These are phyloP conservation scores for Aspergillus luchuensis DNA, from an alignment of 2,329 filamentous ascomycete genomes.

Conservation along the genomic window DNA sequence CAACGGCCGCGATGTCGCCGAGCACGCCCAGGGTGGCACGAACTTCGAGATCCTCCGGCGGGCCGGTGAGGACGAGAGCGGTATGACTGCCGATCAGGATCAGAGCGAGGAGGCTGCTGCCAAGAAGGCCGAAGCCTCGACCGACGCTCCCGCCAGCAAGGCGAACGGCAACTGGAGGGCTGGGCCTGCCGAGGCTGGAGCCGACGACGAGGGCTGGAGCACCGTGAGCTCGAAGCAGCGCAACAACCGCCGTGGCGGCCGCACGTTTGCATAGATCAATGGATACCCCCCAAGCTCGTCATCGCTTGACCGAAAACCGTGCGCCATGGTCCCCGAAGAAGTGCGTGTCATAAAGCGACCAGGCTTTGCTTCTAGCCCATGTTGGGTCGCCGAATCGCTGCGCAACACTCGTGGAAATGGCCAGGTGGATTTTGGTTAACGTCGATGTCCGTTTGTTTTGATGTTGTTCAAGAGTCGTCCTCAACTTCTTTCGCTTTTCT, in stretches of 20 bases:
- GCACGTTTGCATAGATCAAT: slow-evolving; percentile 44
- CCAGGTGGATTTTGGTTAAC: slow-evolving; percentile 28
- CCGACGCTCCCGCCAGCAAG: slow-evolving; percentile 53
- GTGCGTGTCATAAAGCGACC: neutral
- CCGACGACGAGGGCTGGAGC: slow-evolving; percentile 53
- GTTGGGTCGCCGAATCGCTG: neutral
- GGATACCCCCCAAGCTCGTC: slow-evolving; percentile 34
- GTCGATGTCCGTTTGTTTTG: slow-evolving; percentile 28
- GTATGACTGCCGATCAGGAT: slow-evolving; percentile 55
- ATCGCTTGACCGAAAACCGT: slow-evolving; percentile 20
- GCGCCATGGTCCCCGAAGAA: slow-evolving; percentile 9
- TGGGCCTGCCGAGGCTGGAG: slow-evolving; percentile 33
- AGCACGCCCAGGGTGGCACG: slow-evolving; percentile 47
- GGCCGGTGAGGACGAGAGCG: slow-evolving; percentile 50
- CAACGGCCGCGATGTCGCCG: slow-evolving; percentile 44
- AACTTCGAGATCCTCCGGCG: slow-evolving; percentile 60
- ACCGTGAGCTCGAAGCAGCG: slow-evolving; percentile 49
- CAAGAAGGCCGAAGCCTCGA: slow-evolving; percentile 53
- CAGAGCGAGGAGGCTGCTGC: slow-evolving; percentile 50
- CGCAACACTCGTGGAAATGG: slow-evolving; percentile 3
- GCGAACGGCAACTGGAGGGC: slow-evolving; percentile 47
- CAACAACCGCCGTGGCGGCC: slow-evolving; percentile 48
- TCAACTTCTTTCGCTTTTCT: slow-evolving; percentile 15
- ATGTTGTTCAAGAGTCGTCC: slow-evolving; percentile 20
- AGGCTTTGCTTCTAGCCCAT: neutral